A percentile compares a stretch with the other conserved stretches of the same genome.
phyloP scores from a whole-genome alignment of 2,329 filamentous ascomycete genomes.

The Tolypocladium amazonense region DNA sequence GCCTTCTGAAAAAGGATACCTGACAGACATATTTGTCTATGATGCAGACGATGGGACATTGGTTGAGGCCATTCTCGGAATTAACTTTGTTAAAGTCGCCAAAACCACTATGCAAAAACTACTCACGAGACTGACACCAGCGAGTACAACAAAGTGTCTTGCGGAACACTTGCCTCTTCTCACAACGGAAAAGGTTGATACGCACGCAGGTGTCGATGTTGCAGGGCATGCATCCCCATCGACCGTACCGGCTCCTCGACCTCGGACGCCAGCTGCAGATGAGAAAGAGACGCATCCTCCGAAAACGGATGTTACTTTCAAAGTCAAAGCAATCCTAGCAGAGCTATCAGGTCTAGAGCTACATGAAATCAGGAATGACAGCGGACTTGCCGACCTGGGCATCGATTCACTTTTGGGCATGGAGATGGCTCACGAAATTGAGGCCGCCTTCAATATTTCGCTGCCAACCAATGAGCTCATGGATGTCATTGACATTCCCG shows the following conservation, averaged over 20 bases:
- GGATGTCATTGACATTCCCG: conserved; percentile 1
- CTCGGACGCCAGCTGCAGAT: neutral
- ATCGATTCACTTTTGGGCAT: conserved; percentile 1
- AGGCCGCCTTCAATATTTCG: conserved; percentile 22
- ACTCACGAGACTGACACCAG: neutral
- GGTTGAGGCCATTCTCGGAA: neutral
- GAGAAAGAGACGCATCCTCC: neutral
- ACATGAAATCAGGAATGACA: neutral
- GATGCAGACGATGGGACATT: neutral
- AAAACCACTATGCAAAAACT: neutral
- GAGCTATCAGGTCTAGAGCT: neutral
- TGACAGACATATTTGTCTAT: neutral
- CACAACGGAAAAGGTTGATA: neutral
- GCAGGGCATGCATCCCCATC: neutral
- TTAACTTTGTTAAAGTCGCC: neutral
- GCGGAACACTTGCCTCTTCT: neutral
- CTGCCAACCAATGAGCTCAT: conserved; percentile 1
- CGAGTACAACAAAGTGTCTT: neutral
- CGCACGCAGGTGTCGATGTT: too few relatives aligned
- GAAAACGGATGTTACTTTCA: neutral
- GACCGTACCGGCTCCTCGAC: neutral
- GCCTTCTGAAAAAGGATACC: neutral
- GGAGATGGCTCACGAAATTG: conserved; percentile 20
- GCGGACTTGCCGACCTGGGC: conserved; percentile 1
- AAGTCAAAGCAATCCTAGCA: neutral